Conservation (phyloP, 208 protist genomes). For the Leishmania major region DNA sequence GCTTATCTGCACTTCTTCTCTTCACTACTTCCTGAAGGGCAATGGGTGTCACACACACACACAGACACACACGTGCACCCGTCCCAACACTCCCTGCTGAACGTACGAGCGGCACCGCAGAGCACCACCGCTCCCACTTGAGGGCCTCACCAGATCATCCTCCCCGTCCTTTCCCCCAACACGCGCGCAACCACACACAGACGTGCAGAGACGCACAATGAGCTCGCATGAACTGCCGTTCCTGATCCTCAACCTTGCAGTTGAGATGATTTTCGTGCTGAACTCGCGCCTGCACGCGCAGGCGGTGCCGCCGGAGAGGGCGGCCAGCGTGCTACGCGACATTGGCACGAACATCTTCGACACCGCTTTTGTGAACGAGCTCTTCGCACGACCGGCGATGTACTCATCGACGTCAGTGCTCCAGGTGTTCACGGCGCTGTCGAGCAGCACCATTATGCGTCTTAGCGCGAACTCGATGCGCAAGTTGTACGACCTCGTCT, state of each 20-base stretch:
- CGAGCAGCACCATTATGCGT: constrained; percentile 86
- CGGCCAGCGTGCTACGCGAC: constrained; percentile 65
- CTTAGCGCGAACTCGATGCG: constrained; percentile 84
- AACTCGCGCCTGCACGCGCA: constrained; percentile 88
- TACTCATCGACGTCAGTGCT: constrained; percentile 63
- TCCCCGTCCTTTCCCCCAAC: background rate
- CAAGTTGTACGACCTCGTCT: constrained; percentile 94
- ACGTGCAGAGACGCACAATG: constrained; percentile 42
- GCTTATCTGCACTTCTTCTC: constrained; percentile 10
- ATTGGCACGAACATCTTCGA: constrained; percentile 78
- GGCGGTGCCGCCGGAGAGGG: constrained; percentile 56
- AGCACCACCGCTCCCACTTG: background rate
- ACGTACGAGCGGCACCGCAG: background rate
- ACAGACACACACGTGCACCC: background rate
- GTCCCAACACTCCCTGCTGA: background rate
- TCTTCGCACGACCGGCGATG: constrained; percentile 85
- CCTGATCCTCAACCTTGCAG: constrained; percentile 90
- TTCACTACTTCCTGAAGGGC: background rate
- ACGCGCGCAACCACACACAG: background rate
- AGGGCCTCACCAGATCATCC: background rate
- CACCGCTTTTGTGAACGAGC: constrained; percentile 75
- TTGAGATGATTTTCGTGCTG: constrained; percentile 95
- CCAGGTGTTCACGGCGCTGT: constrained; percentile 82
- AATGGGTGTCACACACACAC: background rate
- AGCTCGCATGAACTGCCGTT: constrained; percentile 75